These are phyloP conservation scores for Dioscorea alata DNA, from an alignment of 106 monocot genomes.

Conservation along the genomic window DNA sequence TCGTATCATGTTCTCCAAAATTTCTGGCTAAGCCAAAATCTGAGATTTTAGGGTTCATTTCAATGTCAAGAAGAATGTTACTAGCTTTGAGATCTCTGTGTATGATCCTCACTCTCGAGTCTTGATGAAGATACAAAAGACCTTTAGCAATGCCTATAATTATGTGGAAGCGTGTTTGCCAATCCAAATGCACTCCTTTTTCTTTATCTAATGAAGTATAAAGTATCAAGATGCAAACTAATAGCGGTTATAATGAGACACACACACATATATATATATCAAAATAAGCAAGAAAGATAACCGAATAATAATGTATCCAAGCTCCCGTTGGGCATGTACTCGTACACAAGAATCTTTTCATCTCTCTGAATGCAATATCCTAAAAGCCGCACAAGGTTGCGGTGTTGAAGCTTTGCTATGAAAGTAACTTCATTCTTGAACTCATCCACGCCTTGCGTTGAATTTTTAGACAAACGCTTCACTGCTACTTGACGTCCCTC, in stretches of 20 bases:
- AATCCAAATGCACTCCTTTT: slow-evolving; percentile 2
- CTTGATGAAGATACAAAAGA: slow-evolving; percentile 20
- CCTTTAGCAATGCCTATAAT: slow-evolving; percentile 26
- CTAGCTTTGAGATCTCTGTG: not conserved
- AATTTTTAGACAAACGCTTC: slow-evolving; percentile 15
- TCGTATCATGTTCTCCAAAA: slow-evolving; percentile 4
- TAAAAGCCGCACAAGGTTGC: slow-evolving; percentile 18
- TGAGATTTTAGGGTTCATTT: slow-evolving; percentile 31
- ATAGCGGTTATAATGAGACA: too few species aligned
- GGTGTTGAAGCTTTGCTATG: too few species aligned
- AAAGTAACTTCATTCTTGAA: too few species aligned
- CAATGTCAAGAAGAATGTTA: slow-evolving; percentile 20
- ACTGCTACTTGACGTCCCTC: slow-evolving; percentile 23
- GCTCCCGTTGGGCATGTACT: slow-evolving; percentile 27
- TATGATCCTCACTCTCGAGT: slow-evolving; percentile 12
- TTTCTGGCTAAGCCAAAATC: slow-evolving; percentile 27
- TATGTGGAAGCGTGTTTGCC: slow-evolving; percentile 11
- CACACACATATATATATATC: not conserved
- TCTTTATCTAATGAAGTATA: not conserved
- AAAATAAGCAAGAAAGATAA: not conserved
- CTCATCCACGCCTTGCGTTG: slow-evolving; percentile 18
- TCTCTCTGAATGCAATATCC: slow-evolving; percentile 27
- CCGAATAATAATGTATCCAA: slow-evolving; percentile 28
- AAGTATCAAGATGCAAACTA: too few species aligned
- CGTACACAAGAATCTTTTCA: slow-evolving; percentile 30